Evolutionary conservation across 1,284 basidiomycete genomes (phyloP), one percentile per base, ranked within the genome.

Genomic region (Thecaphora thlaspeos): DNA sequence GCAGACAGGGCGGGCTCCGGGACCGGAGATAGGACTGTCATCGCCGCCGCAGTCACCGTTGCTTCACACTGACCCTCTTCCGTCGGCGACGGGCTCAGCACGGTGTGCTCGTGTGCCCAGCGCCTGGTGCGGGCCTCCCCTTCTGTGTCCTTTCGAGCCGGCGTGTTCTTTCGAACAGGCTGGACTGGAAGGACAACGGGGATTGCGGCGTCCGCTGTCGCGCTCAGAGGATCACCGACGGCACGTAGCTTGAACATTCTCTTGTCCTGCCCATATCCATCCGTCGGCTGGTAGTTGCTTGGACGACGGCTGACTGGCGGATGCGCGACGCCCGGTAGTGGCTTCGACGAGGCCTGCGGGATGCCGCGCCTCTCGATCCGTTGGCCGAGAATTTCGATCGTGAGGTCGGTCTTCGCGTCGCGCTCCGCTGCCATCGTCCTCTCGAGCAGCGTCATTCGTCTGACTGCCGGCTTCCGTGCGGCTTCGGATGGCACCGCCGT

Each of bases 351-450:
- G 8, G 28, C 8, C 14, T 7, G 8, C 14, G 7, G 28, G 8
- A 30, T 7, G 11, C 32, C 32, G 11, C 32, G 32, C 32, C 32
- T 11, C 15, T 34, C 32, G 32, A 34, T 34, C 32, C 17, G 9
- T 14, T 34, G 54, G 44, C 38, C 38, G 10, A 39, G 38, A 19
- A 39, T 39, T 18, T 39, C 38, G 18, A 39, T 39, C 38, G 18
- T 39, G 7, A n/a, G n/a, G 36, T 22, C 9, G 38, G 4, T 39
- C 15, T 18, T 8, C 22, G 41, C 4, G 3, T 23, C 22, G 12
- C 44, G 32, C 19, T 46, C 44, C 5, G n/a, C 17, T 5, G 44
- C 44, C 36, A 46, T 46, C 24, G 44, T 46, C 12, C 44, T 32
- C 23, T 46, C 44, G 11, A 46, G 37, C n/a, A 46, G 21, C 14